Conservation (phyloP, 2,329 filamentous ascomycete genomes). For the Diaporthe nobilis region DNA sequence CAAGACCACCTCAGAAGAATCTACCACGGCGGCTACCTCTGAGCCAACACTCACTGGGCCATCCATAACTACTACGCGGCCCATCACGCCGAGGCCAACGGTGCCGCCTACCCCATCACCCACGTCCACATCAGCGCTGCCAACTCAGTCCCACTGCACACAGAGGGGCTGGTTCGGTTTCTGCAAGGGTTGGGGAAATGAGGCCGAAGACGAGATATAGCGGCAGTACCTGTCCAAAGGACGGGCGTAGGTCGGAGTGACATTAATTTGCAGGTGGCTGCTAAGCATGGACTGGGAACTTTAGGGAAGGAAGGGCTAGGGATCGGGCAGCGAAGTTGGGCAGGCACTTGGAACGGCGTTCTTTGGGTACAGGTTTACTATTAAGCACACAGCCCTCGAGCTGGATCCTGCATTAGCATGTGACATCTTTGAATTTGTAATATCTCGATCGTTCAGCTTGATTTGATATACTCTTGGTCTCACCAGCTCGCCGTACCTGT, state of each 20-base stretch:
- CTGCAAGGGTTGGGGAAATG: constrained; percentile 56
- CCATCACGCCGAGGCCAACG: constrained; percentile 51
- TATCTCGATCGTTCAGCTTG: neutral
- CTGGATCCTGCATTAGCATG: constrained; percentile 6
- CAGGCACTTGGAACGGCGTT: constrained; percentile 20
- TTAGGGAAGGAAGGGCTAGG: neutral
- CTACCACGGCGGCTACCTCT: constrained; percentile 44
- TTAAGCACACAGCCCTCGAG: constrained; percentile 12
- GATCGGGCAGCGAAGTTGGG: neutral
- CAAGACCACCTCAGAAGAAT: constrained; percentile 48
- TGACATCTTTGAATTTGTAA: neutral
- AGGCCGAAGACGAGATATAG: constrained; percentile 45
- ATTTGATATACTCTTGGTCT: neutral
- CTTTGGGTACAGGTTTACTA: neutral
- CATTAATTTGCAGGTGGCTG: neutral
- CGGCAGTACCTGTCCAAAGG: constrained; percentile 22
- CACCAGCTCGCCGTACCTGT: neutral
- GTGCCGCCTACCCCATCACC: constrained; percentile 47
- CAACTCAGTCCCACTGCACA: constrained; percentile 51
- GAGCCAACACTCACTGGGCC: constrained; percentile 47
- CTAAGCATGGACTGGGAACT: neutral
- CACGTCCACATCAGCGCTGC: constrained; percentile 35
- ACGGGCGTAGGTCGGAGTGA: too few species aligned
- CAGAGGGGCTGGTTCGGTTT: constrained; percentile 58
- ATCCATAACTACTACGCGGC: constrained; percentile 46